These are phyloP conservation scores for Chlamydomonas schloesseri DNA, from an alignment of 139 green algal species.

Conservation along the genomic window DNA sequence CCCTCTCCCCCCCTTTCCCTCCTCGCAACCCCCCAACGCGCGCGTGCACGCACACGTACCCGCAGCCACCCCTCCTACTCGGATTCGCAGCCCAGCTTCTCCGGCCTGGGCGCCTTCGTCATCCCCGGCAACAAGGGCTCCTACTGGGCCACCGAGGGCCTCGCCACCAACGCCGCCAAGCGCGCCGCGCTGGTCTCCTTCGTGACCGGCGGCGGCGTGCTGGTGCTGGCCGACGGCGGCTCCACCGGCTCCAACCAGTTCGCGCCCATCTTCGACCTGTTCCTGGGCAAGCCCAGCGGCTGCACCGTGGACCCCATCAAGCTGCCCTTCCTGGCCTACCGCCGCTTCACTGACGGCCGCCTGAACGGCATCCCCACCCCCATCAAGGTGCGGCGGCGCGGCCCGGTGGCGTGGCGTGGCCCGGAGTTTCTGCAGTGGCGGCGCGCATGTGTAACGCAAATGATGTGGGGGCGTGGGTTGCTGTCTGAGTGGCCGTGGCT, in stretches of 20 bases:
- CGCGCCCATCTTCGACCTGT: background rate
- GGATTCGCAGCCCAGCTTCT: background rate
- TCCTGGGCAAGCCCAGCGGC: background rate
- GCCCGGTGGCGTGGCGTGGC: no score
- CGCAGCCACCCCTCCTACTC: background rate
- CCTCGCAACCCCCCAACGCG: background rate
- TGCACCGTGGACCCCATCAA: background rate
- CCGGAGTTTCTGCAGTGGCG: no score
- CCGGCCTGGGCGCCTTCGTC: background rate
- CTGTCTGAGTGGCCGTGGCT: no score
- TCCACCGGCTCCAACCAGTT: slow-evolving; percentile 1
- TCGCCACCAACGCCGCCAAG: background rate
- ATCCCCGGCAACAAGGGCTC: slow-evolving; percentile 28
- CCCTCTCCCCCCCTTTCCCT: background rate
- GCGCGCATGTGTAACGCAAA: no score
- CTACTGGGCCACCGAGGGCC: slow-evolving; percentile 14
- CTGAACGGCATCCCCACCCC: background rate
- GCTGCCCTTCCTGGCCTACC: background rate
- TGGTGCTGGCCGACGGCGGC: slow-evolving; percentile 7
- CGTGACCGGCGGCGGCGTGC: background rate
- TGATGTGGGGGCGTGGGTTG: no score
- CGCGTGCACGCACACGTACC: no score
- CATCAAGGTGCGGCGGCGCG: background rate
- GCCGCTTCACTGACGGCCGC: background rate
- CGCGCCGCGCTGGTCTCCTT: background rate